Evolutionary conservation across 495 filamentous ascomycete species (phyloP), one percentile per base, ranked within the genome.

Genomic region (Penicillium tannophilum): DNA sequence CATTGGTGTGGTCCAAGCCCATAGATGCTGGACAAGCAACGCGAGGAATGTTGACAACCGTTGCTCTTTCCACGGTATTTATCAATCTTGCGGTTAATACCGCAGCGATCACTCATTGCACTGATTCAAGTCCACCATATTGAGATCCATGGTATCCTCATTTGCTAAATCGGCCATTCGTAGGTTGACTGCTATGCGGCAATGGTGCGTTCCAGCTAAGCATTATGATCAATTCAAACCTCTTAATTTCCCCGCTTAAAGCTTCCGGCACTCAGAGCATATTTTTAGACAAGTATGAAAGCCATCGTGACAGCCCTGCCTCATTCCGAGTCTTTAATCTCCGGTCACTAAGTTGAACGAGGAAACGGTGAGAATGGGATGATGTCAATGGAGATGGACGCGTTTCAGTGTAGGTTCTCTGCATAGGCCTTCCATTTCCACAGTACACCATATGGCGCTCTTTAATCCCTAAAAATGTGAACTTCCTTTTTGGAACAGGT

Each of bases 21-120:
- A 19, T 43, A 2, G 45, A 57, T 16, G 43, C 39, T 55, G 53
- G 43, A 39, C 56, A 57, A 60, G 65, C 65, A 68, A 70, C 67
- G 62, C 57, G 56, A 63, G 42, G 67, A 70, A 70, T 70, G 67
- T 20, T 39, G 31, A 17, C 42, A 46, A 30, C 49, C 42, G 56
- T 30, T 51, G 43, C 36, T 23, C 42, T 57, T 62, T 31, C 59
- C 54, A 28, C 1, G 35, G 17, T 56, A 19, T 48, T 46, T 2
- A 7, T 46, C 0, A 11, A 31, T 41, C 41, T 52, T 31, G 6
- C 16, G 16, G 39, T 41, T 41, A 16, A 41, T n/a, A 6, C 2
- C 39, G 39, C 14, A 41, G 39, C 14, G 16, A 17, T 17, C 17
- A 16, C 5, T 41, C n/a, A 8, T 17, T 41, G 14, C 4, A 1